phyloP scores from a whole-genome alignment of 495 filamentous ascomycete species.

The Poronia punctata region DNA sequence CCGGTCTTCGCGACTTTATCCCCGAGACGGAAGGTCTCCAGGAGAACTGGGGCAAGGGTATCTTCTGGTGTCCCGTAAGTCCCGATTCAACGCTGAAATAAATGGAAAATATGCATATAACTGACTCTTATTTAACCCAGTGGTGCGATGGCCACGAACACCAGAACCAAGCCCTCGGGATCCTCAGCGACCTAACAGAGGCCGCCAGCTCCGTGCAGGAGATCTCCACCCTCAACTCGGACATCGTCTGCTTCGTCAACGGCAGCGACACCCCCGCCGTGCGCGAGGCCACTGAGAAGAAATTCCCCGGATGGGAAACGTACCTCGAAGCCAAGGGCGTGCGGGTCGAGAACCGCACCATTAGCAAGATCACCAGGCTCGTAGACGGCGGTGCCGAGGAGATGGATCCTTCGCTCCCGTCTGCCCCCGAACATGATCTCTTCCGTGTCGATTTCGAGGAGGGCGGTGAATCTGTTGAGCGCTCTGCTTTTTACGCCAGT shows the following conservation, averaged over 20 bases:
- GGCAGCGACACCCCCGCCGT: conserved; percentile 41
- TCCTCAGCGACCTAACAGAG: conserved; percentile 39
- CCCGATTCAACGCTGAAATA: not conserved
- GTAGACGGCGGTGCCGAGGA: conserved; percentile 31
- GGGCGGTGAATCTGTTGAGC: conserved; percentile 32
- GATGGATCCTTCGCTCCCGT: conserved; percentile 31
- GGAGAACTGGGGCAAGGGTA: conserved; percentile 49
- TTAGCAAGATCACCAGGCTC: conserved; percentile 39
- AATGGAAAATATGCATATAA: not conserved
- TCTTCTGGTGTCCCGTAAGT: conserved; percentile 49
- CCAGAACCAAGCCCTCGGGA: conserved; percentile 47
- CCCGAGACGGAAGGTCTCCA: conserved; percentile 45
- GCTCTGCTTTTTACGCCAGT: conserved; percentile 44
- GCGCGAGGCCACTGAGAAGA: conserved; percentile 29
- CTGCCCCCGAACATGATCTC: conserved; percentile 36
- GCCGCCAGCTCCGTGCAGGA: conserved; percentile 37
- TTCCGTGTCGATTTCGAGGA: conserved; percentile 49
- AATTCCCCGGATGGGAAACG: conserved; percentile 38
- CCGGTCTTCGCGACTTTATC: conserved; percentile 47
- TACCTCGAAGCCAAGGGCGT: conserved; percentile 44
- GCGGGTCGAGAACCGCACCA: conserved; percentile 47
- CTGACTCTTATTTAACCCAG: not conserved
- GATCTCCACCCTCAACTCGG: conserved; percentile 38
- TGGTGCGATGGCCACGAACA: conserved; percentile 59
- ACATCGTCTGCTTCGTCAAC: conserved; percentile 45